Evolutionary conservation across 805 yeast genomes (phyloP).

Genomic region (Torulaspora gathmanii): DNA sequence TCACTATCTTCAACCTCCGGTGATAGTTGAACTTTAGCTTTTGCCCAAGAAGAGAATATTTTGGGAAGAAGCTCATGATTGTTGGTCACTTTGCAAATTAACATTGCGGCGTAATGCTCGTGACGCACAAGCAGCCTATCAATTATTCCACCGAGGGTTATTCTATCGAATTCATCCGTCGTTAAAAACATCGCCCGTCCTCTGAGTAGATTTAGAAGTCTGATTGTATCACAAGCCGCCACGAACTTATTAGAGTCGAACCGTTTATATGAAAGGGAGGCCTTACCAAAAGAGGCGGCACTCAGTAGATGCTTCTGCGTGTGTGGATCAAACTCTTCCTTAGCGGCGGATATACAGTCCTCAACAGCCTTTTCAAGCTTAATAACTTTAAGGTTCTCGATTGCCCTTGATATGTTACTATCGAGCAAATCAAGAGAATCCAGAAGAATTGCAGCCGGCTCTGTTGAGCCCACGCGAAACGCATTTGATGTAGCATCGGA

Average conservation of each 20-base stretch:
- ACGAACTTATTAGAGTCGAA: constrained; percentile 61
- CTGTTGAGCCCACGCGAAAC: constrained; percentile 77
- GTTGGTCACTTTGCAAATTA: constrained; percentile 49
- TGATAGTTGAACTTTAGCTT: constrained; percentile 56
- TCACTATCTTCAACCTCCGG: constrained; percentile 53
- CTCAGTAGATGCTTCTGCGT: constrained; percentile 77
- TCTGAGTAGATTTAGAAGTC: constrained; percentile 65
- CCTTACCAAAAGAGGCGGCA: constrained; percentile 84
- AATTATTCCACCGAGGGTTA: constrained; percentile 57
- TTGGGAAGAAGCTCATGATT: constrained; percentile 38
- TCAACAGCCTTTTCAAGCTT: constrained; percentile 57
- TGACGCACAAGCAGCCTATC: constrained; percentile 54
- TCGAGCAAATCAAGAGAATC: constrained; percentile 71
- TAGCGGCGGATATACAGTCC: constrained; percentile 67
- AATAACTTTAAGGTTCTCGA: constrained; percentile 61
- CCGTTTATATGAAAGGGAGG: constrained; percentile 45
- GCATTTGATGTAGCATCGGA: constrained; percentile 51
- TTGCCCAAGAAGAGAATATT: constrained; percentile 78
- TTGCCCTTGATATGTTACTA: constrained; percentile 71
- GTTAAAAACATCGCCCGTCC: constrained; percentile 69
- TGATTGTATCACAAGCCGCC: constrained; percentile 52
- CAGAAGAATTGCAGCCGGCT: constrained; percentile 74
- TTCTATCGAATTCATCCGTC: constrained; percentile 43
- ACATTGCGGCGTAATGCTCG: constrained; percentile 57
- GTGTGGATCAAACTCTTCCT: constrained; percentile 67